These are phyloP conservation scores for Suillus subalutaceus DNA, from an alignment of 768 basidiomycete species.

Conservation along the genomic window DNA sequence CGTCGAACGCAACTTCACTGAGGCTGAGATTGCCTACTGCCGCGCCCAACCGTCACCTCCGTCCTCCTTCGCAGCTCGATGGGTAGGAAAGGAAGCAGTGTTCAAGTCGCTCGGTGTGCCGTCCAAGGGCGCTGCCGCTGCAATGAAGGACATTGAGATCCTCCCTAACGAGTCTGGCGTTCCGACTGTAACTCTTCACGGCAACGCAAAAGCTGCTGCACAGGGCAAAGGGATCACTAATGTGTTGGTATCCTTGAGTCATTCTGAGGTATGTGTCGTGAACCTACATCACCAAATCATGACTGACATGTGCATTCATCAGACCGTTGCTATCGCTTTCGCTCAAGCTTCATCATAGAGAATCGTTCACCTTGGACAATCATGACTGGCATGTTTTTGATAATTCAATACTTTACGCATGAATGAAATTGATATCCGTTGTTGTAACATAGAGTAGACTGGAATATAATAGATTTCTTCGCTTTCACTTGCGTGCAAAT, in stretches of 20 bases:
- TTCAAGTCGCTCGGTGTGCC: conserved; percentile 94
- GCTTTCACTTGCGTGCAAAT: not conserved
- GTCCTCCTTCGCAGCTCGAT: conserved; percentile 94
- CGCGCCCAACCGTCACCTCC: conserved; percentile 79
- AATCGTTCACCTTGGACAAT: conserved; percentile 3
- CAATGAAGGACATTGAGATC: conserved; percentile 98
- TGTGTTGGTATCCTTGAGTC: conserved; percentile 85
- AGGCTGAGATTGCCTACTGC: conserved; percentile 86
- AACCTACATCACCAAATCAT: conserved; percentile 7
- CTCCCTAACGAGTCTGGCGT: conserved; percentile 77
- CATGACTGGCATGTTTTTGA: conserved; percentile 2
- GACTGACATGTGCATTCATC: conserved; percentile 18
- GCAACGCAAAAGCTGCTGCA: conserved; percentile 78
- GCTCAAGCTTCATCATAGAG: conserved; percentile 63
- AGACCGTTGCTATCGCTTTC: conserved; percentile 88
- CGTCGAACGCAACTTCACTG: conserved; percentile 90
- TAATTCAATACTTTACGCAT: conserved; percentile 5
- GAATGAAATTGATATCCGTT: conserved; percentile 6
- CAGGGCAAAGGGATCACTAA: conserved; percentile 69
- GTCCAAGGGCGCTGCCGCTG: conserved; percentile 89
- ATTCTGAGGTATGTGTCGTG: conserved; percentile 78
- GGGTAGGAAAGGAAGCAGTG: conserved; percentile 96
- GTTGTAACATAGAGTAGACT: conserved; percentile 9
- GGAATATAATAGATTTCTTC: conserved; percentile 17
- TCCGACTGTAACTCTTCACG: conserved; percentile 76